Conservation (phyloP, 1,284 basidiomycete species). For the Entoloma clypeatum region DNA sequence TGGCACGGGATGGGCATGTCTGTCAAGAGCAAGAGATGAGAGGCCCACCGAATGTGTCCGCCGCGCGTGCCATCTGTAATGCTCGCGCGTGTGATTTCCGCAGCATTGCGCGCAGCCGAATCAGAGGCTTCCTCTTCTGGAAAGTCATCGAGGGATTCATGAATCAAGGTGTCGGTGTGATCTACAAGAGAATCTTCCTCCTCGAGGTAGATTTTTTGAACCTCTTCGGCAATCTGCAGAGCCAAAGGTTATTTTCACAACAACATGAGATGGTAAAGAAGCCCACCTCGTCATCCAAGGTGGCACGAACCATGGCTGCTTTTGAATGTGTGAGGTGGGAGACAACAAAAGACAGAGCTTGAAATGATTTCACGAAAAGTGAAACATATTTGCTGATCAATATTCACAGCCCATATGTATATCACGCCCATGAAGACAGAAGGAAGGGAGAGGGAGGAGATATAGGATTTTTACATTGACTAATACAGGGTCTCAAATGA, state of each 20-base stretch:
- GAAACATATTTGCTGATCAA: too few species aligned
- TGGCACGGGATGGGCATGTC: not conserved
- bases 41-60: not conserved
- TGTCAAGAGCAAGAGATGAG: not conserved
- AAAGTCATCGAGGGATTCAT: constrained; percentile 1
- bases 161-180: not conserved
- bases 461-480: too few species aligned
- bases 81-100: constrained; percentile 1
- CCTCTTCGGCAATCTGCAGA: not conserved
- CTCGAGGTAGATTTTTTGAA: constrained; percentile 2
- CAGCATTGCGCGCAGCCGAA: constrained; percentile 1
- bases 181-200: constrained; percentile 5
- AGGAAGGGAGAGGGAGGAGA: too few species aligned
- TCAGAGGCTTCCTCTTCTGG: not conserved
- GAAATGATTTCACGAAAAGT: too few species aligned
- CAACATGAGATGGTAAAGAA: too few species aligned
- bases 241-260: not conserved
- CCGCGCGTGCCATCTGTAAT: constrained; percentile 3
- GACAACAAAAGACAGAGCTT: too few species aligned
- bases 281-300: not conserved
- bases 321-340: too few species aligned
- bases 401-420: too few species aligned
- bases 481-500: too few species aligned
- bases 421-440: too few species aligned
- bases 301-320: not conserved